Evolutionary conservation across 73 alveolate species (phyloP).

Genomic region (Paramecium sonneborni): DNA sequence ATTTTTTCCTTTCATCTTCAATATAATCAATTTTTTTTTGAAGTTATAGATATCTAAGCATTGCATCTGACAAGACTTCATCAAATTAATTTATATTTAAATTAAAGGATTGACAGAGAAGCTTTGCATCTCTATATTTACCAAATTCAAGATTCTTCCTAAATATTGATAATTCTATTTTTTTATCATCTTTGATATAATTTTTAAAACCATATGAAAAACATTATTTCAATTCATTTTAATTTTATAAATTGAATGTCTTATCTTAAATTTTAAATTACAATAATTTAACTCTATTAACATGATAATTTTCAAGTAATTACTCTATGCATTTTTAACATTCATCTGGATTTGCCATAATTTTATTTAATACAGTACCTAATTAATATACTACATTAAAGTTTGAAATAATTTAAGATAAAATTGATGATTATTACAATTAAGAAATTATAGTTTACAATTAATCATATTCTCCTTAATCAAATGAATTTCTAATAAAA

Average conservation of each 20-base stretch:
- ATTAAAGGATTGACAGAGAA: neutral
- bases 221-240: neutral
- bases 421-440: neutral
- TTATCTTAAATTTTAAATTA: neutral
- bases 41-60: neutral
- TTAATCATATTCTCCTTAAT: neutral
- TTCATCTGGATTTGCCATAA: neutral
- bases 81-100: neutral
- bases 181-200: neutral
- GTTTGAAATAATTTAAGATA: neutral
- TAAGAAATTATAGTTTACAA: neutral
- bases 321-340: neutral
- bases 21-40: conserved; percentile 4
- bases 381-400: neutral
- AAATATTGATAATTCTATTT: neutral
- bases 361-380: neutral
- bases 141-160: conserved; percentile 27
- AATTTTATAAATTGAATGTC: neutral
- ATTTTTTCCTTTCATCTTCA: conserved; percentile 38
- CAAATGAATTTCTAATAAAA: neutral
- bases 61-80: neutral
- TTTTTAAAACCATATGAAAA: neutral
- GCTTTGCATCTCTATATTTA: conserved; percentile 21
- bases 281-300: neutral
- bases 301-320: conserved; percentile 13